These are phyloP conservation scores for Mucor ambiguus DNA, from an alignment of 371 early-diverging fungal species.

Conservation along the genomic window DNA sequence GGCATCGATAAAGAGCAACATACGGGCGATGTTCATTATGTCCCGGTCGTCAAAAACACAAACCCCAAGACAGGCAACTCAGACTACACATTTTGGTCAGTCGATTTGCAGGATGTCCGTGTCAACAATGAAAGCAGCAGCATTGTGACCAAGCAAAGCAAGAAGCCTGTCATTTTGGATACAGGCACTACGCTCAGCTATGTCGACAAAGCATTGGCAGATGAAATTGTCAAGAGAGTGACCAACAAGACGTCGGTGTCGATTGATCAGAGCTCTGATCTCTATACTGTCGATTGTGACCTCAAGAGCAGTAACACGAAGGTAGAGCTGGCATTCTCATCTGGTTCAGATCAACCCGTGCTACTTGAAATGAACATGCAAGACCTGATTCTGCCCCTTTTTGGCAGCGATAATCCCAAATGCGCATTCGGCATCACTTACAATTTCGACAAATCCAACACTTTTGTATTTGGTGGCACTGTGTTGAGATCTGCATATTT, in stretches of 20 bases:
- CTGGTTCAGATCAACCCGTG: background rate
- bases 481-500: conserved; percentile 38
- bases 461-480: conserved; percentile 38
- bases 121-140: background rate
- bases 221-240: conserved; percentile 3
- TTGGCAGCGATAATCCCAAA: background rate
- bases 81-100: conserved; percentile 17
- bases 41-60: conserved; percentile 29
- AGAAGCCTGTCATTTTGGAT: conserved; percentile 42
- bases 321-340: background rate
- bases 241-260: background rate
- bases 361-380: background rate
- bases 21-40: conserved; percentile 48
- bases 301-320: background rate
- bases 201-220: conserved; percentile 1
- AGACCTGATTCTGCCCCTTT: conserved; percentile 3
- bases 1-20: conserved; percentile 55
- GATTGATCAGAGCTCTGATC: background rate
- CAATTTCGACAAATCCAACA: conserved; percentile 6
- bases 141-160: conserved; percentile 32
- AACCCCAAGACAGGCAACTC: background rate
- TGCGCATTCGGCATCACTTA: conserved; percentile 43
- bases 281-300: conserved; percentile 15
- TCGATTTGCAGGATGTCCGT: background rate
- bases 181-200: conserved; percentile 40